phyloP scores from a whole-genome alignment of 1,284 basidiomycete genomes.

The Tylopilus orsonianus region DNA sequence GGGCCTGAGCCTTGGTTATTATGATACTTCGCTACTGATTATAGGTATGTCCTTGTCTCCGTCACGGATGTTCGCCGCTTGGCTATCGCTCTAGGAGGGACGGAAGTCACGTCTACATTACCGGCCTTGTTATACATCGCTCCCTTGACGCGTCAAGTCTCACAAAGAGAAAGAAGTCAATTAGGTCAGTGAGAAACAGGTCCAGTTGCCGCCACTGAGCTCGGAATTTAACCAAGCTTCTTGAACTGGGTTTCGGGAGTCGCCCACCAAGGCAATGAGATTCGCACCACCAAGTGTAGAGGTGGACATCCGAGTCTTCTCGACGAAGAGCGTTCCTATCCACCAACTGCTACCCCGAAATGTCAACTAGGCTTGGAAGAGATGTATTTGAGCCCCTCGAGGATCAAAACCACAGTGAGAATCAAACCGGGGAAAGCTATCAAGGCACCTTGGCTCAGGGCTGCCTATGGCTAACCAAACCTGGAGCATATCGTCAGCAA shows the following conservation, averaged over 20 bases:
- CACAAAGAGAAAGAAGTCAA: background rate
- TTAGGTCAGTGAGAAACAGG: slow-evolving; percentile 27
- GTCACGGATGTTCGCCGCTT: background rate
- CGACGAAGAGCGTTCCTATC: slow-evolving; percentile 19
- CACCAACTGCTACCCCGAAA: background rate
- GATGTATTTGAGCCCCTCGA: background rate
- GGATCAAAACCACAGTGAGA: background rate
- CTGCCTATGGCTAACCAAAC: slow-evolving; percentile 15
- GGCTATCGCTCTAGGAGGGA: slow-evolving; percentile 30
- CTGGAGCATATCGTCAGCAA: slow-evolving; percentile 14
- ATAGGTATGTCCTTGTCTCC: slow-evolving; percentile 26
- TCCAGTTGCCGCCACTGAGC: slow-evolving; percentile 23
- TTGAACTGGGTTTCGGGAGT: slow-evolving; percentile 32
- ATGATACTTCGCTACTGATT: slow-evolving; percentile 36
- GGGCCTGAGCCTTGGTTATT: slow-evolving; percentile 33
- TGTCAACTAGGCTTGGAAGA: background rate
- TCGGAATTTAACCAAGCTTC: slow-evolving; percentile 13
- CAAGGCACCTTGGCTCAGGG: slow-evolving; percentile 17
- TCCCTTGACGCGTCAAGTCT: background rate
- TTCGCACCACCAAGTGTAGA: slow-evolving; percentile 19
- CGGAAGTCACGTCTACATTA: slow-evolving; percentile 39
- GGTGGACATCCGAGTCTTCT: slow-evolving; percentile 33
- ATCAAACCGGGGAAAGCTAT: background rate
- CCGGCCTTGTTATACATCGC: slow-evolving; percentile 36
- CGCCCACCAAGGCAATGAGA: slow-evolving; percentile 24